phyloP scores from a whole-genome alignment of 1,284 basidiomycete species.

The Leccinum pachyderme region DNA sequence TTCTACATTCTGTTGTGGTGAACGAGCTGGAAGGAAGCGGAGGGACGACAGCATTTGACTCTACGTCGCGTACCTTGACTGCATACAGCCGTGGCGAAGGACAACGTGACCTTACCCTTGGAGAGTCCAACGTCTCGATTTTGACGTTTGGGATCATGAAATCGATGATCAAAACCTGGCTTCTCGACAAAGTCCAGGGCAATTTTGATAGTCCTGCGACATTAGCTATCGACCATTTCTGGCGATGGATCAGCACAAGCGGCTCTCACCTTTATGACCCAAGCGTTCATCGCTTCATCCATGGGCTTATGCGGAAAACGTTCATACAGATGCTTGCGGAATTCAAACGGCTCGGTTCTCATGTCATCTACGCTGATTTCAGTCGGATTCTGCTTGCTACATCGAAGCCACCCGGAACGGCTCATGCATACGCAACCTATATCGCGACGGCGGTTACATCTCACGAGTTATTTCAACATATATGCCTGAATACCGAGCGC shows the following conservation, averaged over 20 bases:
- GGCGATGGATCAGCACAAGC: constrained; percentile 93
- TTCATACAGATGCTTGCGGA: constrained; percentile 97
- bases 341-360: constrained; percentile 92
- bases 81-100: constrained; percentile 83
- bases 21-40: constrained; percentile 97
- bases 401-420: constrained; percentile 93
- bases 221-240: constrained; percentile 87
- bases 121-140: constrained; percentile 90
- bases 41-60: constrained; percentile 91
- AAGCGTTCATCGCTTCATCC: constrained; percentile 89
- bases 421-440: constrained; percentile 94
- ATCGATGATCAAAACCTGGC: constrained; percentile 89
- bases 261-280: constrained; percentile 91
- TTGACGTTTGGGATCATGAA: constrained; percentile 87
- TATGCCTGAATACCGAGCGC: constrained; percentile 83
- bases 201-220: constrained; percentile 63
- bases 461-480: constrained; percentile 94
- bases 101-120: constrained; percentile 79
- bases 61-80: constrained; percentile 87
- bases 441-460: constrained; percentile 91
- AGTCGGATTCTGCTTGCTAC: constrained; percentile 89
- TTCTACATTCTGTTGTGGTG: constrained; percentile 91
- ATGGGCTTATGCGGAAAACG: constrained; percentile 96
- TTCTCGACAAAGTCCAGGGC: constrained; percentile 80
- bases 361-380: constrained; percentile 95